These are phyloP conservation scores for Tagetes patula DNA, from an alignment of 129 eudicot species.

Conservation along the genomic window DNA sequence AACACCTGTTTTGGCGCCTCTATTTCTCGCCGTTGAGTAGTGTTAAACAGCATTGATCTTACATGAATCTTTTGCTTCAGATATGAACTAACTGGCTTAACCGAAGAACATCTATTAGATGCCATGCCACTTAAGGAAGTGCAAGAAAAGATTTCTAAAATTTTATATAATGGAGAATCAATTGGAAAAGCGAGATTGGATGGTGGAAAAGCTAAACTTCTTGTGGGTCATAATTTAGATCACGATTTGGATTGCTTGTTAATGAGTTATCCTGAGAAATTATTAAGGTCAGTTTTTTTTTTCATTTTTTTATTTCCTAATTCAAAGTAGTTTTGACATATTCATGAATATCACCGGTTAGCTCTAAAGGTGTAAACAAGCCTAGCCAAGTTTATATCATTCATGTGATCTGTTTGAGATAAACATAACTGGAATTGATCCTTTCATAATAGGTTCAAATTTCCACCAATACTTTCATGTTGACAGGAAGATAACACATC, in stretches of 20 bases:
- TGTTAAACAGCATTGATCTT: not conserved
- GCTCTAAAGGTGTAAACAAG: not conserved
- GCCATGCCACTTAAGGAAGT: slow-evolving; percentile 60
- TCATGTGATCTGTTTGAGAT: not conserved
- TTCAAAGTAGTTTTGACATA: not conserved
- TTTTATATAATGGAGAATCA: slow-evolving; percentile 64
- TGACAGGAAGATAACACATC: not conserved
- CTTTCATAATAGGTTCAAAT: not conserved
- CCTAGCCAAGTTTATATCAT: not conserved
- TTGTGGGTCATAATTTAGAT: slow-evolving; percentile 61
- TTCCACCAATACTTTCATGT: not conserved
- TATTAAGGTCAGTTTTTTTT: slow-evolving; percentile 49
- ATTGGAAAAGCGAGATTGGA: slow-evolving; percentile 47
- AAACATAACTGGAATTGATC: not conserved
- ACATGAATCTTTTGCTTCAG: slow-evolving; percentile 31
- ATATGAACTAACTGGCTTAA: slow-evolving; percentile 58
- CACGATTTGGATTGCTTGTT: slow-evolving; percentile 54
- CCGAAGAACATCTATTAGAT: slow-evolving; percentile 53
- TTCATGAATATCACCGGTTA: not conserved
- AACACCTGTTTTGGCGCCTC: not conserved
- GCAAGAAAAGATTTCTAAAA: slow-evolving; percentile 44
- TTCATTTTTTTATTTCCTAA: not conserved
- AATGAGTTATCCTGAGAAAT: slow-evolving; percentile 56
- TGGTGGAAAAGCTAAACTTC: slow-evolving; percentile 68
- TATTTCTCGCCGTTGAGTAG: not conserved